Conservation (phyloP, 176 grass and related monocot species). For the Eremochloa ophiuroides region DNA sequence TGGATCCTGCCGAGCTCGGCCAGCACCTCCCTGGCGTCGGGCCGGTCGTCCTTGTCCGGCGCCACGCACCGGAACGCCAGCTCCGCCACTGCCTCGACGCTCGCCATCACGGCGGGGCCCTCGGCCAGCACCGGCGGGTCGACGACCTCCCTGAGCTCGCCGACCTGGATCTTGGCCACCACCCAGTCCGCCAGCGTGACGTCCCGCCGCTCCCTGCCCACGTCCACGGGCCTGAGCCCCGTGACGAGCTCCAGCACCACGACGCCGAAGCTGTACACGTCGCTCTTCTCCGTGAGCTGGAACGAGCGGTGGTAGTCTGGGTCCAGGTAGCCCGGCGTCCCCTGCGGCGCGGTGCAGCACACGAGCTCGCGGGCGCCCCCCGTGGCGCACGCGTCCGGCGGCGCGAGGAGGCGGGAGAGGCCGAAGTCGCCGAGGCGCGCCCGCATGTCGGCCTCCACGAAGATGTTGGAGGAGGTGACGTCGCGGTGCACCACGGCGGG, state of each 20-base stretch:
- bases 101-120: conserved; percentile 38
- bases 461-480: conserved; percentile 94
- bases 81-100: conserved; percentile 71
- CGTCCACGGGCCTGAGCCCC: conserved; percentile 73
- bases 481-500: conserved; percentile 94
- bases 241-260: conserved; percentile 91
- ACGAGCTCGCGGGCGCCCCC: conserved; percentile 60
- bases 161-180: conserved; percentile 88
- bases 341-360: conserved; percentile 93
- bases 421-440: conserved; percentile 94
- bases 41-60: conserved; percentile 90
- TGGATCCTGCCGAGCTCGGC: conserved; percentile 74
- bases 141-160: conserved; percentile 79
- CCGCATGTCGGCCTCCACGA: conserved; percentile 86
- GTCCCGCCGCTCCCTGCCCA: conserved; percentile 77
- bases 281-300: conserved; percentile 95
- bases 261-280: conserved; percentile 98
- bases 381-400: conserved; percentile 60
- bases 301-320: conserved; percentile 92
- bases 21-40: conserved; percentile 65
- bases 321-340: conserved; percentile 89
- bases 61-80: conserved; percentile 90
- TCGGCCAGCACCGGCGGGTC: conserved; percentile 63
- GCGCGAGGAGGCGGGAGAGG: conserved; percentile 71
- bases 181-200: conserved; percentile 76